phyloP scores from a whole-genome alignment of 2,329 filamentous ascomycete genomes.

The Xylaria sp. region DNA sequence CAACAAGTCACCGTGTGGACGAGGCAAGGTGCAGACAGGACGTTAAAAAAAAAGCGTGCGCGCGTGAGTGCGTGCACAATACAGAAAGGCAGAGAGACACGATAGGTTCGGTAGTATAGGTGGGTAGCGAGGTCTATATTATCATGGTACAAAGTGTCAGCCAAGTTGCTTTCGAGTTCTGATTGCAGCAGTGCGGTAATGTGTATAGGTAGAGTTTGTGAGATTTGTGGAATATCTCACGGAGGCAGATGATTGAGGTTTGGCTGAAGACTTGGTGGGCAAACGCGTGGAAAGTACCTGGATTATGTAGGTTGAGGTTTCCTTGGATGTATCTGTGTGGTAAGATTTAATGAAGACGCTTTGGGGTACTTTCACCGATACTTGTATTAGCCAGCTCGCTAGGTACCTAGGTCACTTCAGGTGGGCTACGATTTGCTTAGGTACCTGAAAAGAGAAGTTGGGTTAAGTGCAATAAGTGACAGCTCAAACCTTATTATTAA shows the following conservation, averaged over 20 bases:
- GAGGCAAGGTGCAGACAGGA: not conserved
- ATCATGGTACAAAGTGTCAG: conserved; percentile 10
- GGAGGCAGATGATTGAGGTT: conserved; percentile 11
- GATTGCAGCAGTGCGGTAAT: not conserved
- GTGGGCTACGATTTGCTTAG: too few relatives aligned
- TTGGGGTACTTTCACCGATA: too few relatives aligned
- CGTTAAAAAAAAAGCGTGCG: not conserved
- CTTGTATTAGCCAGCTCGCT: not conserved
- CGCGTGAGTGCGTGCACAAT: not conserved
- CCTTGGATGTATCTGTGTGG: not conserved
- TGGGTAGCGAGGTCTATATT: conserved; percentile 24
- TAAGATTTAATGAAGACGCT: not conserved
- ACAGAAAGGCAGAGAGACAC: conserved; percentile 9
- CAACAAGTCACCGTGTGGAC: conserved; percentile 20
- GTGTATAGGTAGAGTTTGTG: not conserved
- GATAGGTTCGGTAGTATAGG: not conserved
- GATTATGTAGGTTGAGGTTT: conserved; percentile 1
- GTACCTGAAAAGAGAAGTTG: not conserved
- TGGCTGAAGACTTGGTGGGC: conserved; percentile 8
- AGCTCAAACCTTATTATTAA: not conserved
- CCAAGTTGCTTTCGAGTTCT: not conserved
- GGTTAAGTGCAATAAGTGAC: not conserved
- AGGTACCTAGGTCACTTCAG: not conserved
- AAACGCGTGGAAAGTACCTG: not conserved
- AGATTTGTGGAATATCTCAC: conserved; percentile 10